phyloP scores from a whole-genome alignment of 345 rosid species.

The Aquilaria yunnanensis region DNA sequence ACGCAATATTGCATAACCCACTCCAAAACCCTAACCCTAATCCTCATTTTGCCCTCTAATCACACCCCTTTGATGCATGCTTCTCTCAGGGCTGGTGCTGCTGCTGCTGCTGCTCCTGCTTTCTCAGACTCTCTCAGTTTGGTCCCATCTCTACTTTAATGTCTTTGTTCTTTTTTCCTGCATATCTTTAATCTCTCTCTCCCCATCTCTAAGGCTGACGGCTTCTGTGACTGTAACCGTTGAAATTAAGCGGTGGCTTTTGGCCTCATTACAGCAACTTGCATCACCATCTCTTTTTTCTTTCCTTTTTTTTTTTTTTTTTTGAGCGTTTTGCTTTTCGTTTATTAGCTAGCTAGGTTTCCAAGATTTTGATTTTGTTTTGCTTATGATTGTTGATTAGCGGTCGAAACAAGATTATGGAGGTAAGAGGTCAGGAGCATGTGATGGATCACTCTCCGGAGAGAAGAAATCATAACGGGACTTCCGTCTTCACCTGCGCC shows the following conservation, averaged over 20 bases:
- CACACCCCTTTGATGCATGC: slow-evolving; percentile 7
- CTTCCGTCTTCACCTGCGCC: slow-evolving; percentile 31
- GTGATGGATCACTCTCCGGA: slow-evolving; percentile 31
- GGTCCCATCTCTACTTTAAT: slow-evolving; percentile 22
- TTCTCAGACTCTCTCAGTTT: slow-evolving; percentile 17
- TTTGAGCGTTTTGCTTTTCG: not conserved
- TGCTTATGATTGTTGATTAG: too few relatives aligned
- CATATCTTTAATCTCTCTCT: not conserved
- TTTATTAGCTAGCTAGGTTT: slow-evolving; percentile 4
- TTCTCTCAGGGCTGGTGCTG: slow-evolving; percentile 12
- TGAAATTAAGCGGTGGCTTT: slow-evolving; percentile 16
- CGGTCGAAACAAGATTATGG: slow-evolving; percentile 21
- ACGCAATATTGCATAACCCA: too few relatives aligned
- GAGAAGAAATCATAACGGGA: slow-evolving; percentile 43
- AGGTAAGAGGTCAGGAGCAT: slow-evolving; percentile 35
- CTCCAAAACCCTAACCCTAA: slow-evolving; percentile 8
- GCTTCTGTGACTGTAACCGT: slow-evolving; percentile 9
- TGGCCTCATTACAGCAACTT: slow-evolving; percentile 14
- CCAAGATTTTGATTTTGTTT: not conserved
- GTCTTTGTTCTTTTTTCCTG: slow-evolving; percentile 9
- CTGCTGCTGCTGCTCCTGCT: slow-evolving; percentile 16
- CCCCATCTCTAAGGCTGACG: not conserved
- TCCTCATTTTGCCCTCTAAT: not conserved
- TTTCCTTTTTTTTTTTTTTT: too few relatives aligned
- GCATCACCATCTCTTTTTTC: not conserved